Conservation (phyloP, 2,329 filamentous ascomycete species). For the Penicillium sp. region DNA sequence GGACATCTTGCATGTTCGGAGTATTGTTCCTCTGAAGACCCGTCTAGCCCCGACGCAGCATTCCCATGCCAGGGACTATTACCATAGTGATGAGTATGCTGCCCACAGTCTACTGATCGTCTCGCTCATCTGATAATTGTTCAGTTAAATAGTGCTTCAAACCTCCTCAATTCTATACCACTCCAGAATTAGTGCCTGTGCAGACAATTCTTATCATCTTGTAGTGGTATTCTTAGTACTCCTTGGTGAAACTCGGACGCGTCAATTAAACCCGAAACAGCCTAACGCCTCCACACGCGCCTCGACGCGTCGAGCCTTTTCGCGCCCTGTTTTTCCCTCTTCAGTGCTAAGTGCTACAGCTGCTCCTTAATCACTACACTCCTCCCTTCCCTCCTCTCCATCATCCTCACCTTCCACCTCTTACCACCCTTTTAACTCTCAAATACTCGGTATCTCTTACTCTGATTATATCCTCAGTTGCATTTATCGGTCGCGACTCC, state of each 20-base stretch:
- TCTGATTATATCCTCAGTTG: slow-evolving; percentile 22
- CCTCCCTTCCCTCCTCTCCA: slow-evolving; percentile 10
- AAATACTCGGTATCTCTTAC: slow-evolving; percentile 33
- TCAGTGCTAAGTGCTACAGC: slow-evolving; percentile 5
- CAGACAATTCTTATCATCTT: background rate
- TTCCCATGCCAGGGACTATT: slow-evolving; percentile 34
- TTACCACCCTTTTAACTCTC: slow-evolving; percentile 12
- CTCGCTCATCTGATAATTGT: background rate
- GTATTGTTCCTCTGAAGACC: background rate
- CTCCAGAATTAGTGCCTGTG: background rate
- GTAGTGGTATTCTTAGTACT: background rate
- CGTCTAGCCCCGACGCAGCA: slow-evolving; percentile 15
- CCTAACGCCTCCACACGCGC: slow-evolving; percentile 22
- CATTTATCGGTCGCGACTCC: slow-evolving; percentile 8
- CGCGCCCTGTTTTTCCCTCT: slow-evolving; percentile 16
- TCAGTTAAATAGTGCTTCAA: slow-evolving; percentile 3
- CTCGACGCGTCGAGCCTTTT: slow-evolving; percentile 24
- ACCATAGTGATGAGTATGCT: slow-evolving; percentile 30
- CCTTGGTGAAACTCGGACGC: slow-evolving; percentile 10
- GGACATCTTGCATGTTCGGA: background rate
- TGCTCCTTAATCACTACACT: background rate
- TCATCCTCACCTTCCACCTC: slow-evolving; percentile 9
- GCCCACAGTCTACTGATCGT: background rate
- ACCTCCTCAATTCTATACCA: background rate
- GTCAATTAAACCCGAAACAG: slow-evolving; percentile 24